A percentile compares a stretch with the other conserved stretches of the same genome.
phyloP scores from a whole-genome alignment of 2,329 filamentous ascomycete species.

The Coniochaeta hoffmannii region DNA sequence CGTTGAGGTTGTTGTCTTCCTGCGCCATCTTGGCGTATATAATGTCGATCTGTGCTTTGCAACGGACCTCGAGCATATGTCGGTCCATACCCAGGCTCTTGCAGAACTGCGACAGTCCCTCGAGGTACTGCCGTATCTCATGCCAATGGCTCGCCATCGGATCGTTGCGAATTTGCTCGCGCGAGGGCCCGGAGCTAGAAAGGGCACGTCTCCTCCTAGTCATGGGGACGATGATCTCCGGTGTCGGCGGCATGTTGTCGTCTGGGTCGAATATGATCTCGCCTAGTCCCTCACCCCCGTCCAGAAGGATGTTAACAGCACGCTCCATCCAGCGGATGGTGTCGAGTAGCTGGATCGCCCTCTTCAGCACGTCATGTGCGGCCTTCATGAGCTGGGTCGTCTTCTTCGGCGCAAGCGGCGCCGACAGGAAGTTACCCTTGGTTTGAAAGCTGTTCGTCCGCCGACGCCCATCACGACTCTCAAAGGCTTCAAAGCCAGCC shows the following conservation, averaged over 20 bases:
- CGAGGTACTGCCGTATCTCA: conserved; percentile 38
- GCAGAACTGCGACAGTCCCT: conserved; percentile 33
- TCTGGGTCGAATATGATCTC: conserved; percentile 16
- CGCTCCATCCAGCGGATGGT: conserved; percentile 40
- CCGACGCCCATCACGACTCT: conserved; percentile 6
- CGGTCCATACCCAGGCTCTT: conserved; percentile 37
- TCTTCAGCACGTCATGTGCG: conserved; percentile 36
- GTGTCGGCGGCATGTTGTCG: conserved; percentile 1
- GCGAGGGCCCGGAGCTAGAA: conserved; percentile 8
- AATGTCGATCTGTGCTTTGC: conserved; percentile 38
- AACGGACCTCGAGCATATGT: conserved; percentile 37
- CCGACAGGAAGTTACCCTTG: conserved; percentile 13
- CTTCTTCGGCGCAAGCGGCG: conserved; percentile 20
- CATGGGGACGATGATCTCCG: conserved; percentile 3
- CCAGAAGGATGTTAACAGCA: conserved; percentile 33
- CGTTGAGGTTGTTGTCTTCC: conserved; percentile 38
- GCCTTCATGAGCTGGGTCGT: conserved; percentile 40
- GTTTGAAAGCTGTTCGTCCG: conserved; percentile 13
- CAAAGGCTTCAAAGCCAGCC: conserved; percentile 28
- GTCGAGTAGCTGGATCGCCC: conserved; percentile 36
- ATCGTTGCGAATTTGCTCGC: conserved; percentile 11
- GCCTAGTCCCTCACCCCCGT: conserved; percentile 34
- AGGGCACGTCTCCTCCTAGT: conserved; percentile 11
- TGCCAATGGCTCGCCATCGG: conserved; percentile 33
- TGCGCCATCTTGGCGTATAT: conserved; percentile 43